Base-by-base conservation (phyloP, 768 basidiomycete genomes). In the Termitomyces sp. region DNA sequence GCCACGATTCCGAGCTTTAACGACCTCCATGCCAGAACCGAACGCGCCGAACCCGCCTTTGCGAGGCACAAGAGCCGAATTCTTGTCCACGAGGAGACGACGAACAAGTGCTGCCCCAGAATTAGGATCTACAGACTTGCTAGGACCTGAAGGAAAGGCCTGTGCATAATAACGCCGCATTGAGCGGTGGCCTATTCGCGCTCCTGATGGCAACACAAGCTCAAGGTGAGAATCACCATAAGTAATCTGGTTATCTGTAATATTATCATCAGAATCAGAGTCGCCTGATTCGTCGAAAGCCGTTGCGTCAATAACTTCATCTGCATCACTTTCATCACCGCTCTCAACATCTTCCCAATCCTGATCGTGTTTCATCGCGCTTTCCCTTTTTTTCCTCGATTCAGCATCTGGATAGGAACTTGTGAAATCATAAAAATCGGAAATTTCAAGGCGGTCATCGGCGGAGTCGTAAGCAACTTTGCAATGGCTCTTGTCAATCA, bases 401-500 rank as follows among this genome's bases (percentile, higher is more conserved):
- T 77, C 76, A 10, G 69, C 65, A 40, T 77, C 67, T 64, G 90
- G 89, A 67, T 96, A 96, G 12, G 90, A 92, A 0, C 78, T 70
- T 0, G 86, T 80, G 70, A 96, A 98, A 71, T 97, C 94, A 74
- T 98, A 99, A 68, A 79, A 98, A 63, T 98, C 95, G 0, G 94
- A 91, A 6, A 96, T 63, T 63, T 96, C 95, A 53, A 95, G 82
- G 43, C 86, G 82, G 67, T 98, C 93, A 40, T 75, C 68, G 64
- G 91, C 86, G 1, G 81, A 73, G 58, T 94, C 92, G 71, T 96
- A 98, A 0, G 92, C 89, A 62, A 99, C 85, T 74, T 97, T 98
- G 80, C 95, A 98, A 67, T 99, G 97, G 58, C 83, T 81, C 75
- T 98, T 98, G 77, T 95, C 95, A 42, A 84, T 60, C 97, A 99